Conservation (phyloP, 192 early-diverging fungal genomes). For the Linnemannia schmuckeri region DNA sequence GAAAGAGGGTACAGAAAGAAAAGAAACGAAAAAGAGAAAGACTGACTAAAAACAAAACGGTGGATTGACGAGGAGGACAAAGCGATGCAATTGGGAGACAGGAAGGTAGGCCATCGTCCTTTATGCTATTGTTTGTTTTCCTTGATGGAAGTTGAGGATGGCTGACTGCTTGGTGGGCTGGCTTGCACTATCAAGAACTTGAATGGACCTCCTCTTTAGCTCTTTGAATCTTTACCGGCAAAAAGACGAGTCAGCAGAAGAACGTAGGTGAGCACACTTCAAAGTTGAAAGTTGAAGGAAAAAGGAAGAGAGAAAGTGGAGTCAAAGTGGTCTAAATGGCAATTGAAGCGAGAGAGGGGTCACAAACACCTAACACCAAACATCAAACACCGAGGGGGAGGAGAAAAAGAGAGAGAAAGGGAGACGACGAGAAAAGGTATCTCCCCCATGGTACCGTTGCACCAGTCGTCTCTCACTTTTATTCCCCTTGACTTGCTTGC, state of each 20-base stretch:
- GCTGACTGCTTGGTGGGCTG: no score
- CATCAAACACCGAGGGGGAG: not conserved
- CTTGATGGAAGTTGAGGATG: no score
- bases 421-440: not conserved
- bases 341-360: not conserved
- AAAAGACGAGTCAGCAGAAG: slow-evolving; percentile 2
- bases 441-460: slow-evolving; percentile 1
- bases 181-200: not conserved
- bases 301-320: not conserved
- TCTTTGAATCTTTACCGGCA: not conserved
- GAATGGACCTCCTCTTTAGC: not conserved
- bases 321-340: not conserved
- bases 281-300: not conserved
- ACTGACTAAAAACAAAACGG: not conserved
- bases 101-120: no score
- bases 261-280: not conserved
- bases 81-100: no score
- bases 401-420: no score
- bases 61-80: not conserved
- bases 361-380: not conserved
- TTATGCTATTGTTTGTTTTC: no score
- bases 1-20: not conserved
- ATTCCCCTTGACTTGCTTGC: not conserved
- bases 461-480: not conserved
- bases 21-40: not conserved